A percentile compares a stretch with the other conserved stretches of the same genome.
Evolutionary conservation across 495 filamentous ascomycete species (phyloP).

Genomic region (Lasiosphaeris hirsuta): DNA sequence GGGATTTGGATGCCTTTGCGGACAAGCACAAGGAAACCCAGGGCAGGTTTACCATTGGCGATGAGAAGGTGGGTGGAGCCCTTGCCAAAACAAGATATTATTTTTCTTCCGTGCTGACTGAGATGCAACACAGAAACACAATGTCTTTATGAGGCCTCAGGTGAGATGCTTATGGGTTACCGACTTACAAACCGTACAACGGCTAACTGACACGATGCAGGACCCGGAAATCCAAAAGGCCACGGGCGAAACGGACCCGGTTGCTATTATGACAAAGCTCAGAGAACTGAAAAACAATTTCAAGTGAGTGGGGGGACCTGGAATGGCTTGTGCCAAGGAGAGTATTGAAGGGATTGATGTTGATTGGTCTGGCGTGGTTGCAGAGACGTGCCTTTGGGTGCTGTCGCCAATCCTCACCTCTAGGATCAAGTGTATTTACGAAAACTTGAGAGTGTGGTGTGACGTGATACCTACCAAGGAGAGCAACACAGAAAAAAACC

Average conservation of each 20-base stretch:
- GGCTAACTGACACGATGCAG: slow-evolving; percentile 37
- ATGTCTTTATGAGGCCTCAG: slow-evolving; percentile 91
- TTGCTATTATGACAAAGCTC: slow-evolving; percentile 82
- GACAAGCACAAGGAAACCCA: slow-evolving; percentile 81
- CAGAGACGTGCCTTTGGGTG: too few relatives aligned
- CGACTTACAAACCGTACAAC: neutral
- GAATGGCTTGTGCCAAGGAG: too few relatives aligned
- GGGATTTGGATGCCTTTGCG: slow-evolving; percentile 73
- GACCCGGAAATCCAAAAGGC: slow-evolving; percentile 82
- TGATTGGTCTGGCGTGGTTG: too few relatives aligned
- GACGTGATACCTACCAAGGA: too few relatives aligned
- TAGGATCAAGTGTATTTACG: too few relatives aligned
- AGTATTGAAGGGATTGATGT: too few relatives aligned
- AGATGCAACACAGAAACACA: slow-evolving; percentile 65
- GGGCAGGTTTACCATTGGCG: slow-evolving; percentile 93
- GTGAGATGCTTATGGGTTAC: slow-evolving; percentile 45
- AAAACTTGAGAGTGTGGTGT: too few relatives aligned
- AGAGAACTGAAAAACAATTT: slow-evolving; percentile 92
- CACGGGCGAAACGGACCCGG: slow-evolving; percentile 75
- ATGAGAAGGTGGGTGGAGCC: slow-evolving; percentile 76
- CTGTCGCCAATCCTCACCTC: too few relatives aligned
- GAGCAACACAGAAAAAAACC: too few relatives aligned
- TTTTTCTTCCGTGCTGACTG: neutral
- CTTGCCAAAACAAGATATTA: neutral
- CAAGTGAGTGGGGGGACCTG: slow-evolving; percentile 48